Percentiles rank a stretch among this genome's conserved stretches.
phyloP scores from a whole-genome alignment of 2,329 filamentous ascomycete species.

The Metarhizium sp. region DNA sequence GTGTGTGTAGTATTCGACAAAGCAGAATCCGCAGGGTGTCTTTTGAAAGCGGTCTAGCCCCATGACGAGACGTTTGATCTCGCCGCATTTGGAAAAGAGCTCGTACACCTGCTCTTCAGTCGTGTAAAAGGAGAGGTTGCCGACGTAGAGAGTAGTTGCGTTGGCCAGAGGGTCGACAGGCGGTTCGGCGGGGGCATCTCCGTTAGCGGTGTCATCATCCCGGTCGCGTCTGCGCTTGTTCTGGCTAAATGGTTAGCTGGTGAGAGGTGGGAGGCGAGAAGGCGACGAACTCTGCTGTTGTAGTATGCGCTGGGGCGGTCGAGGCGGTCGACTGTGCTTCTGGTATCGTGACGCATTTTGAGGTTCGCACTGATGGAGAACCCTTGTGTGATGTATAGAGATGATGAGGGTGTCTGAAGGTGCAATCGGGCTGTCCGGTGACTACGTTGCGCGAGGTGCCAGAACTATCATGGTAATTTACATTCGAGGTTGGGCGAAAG shows the following conservation, averaged over 20 bases:
- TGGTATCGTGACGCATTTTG: conserved; percentile 35
- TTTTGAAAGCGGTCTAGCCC: conserved; percentile 94
- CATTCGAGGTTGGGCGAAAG: background rate
- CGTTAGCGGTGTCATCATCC: conserved; percentile 39
- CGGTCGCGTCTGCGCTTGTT: conserved; percentile 64
- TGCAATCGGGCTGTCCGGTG: background rate
- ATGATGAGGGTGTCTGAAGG: background rate
- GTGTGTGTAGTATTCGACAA: conserved; percentile 98
- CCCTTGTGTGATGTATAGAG: background rate
- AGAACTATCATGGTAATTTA: background rate
- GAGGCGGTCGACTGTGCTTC: conserved; percentile 79
- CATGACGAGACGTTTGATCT: conserved; percentile 98
- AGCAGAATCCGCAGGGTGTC: conserved; percentile 98
- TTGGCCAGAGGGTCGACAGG: conserved; percentile 63
- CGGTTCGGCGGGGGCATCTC: conserved; percentile 35
- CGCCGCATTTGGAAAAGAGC: conserved; percentile 89
- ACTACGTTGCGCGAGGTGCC: no score
- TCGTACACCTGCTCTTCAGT: conserved; percentile 99
- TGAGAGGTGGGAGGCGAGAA: background rate
- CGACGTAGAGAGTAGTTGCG: conserved; percentile 93
- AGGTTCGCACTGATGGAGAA: background rate
- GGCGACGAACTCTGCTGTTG: conserved; percentile 57
- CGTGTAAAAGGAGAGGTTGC: conserved; percentile 97
- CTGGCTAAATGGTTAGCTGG: conserved; percentile 26
- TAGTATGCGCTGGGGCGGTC: conserved; percentile 96